Base-by-base conservation (phyloP, 2,329 filamentous ascomycete species). In the Penicillium janthinellum region DNA sequence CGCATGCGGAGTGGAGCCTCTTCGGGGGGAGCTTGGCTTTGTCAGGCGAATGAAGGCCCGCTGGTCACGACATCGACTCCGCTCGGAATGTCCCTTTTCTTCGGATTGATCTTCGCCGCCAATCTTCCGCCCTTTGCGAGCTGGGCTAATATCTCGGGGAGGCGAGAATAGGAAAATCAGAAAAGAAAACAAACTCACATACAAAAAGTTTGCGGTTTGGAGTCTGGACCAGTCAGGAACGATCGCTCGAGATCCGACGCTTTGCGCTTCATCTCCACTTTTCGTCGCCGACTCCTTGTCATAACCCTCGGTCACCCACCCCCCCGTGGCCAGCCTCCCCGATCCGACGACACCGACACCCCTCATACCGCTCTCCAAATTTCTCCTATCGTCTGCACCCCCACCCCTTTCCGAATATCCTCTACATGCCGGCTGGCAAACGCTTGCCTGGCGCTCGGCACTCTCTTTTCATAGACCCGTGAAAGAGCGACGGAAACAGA, bases 41-140 rank as follows among this genome's bases (percentile, higher is more conserved):
- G 67, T 69, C 66, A 68, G 64, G 65, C 50, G 38, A 42, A 38
- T 51, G 17, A 45, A n/a, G 52, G 15, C 49, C 49, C 51, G 51
- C 50, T 51, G 50, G 61, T 65, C 66, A 67, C 64, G 62, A 66
- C 66, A 67, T 65, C 61, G 28, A 53, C 58, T 67, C 63, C 64
- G 60, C 63, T 58, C 61, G 59, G 59, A 66, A 60, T 64, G 63
- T 67, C 58, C 61, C 63, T 65, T 62, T 62, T 64, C 57, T 49
- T 49, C 55, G 41, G 37, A 41, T 34, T n/a, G 22, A 25, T 15
- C 22, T 17, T 42, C 37, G 28, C 50, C 50, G 50, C 25, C 50
- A 53, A 34, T 41, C 37, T 42, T 53, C 38, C 38, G 35, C 28
- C 45, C 34, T 45, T 28, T 20, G 17, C 11, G 20, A 31, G 15